Percentiles rank a stretch among this genome's conserved stretches.
phyloP scores from a whole-genome alignment of 495 filamentous ascomycete species.

The Hypoxylon rickii region DNA sequence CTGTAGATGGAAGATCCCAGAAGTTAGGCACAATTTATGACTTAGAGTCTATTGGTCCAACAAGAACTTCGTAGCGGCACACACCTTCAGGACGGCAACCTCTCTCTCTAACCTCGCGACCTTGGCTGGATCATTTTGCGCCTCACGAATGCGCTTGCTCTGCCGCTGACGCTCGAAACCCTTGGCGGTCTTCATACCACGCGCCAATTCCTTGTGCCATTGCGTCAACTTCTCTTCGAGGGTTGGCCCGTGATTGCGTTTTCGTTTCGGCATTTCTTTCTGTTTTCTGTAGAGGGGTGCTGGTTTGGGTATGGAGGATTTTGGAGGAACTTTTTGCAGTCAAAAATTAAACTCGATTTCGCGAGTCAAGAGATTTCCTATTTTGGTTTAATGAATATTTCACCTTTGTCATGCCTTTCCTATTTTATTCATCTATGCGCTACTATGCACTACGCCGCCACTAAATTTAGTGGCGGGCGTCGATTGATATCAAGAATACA shows the following conservation, averaged over 20 bases:
- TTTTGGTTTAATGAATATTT: too few species aligned
- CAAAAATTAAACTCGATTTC: too few species aligned
- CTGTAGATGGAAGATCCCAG: constrained; percentile 37
- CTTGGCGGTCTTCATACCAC: constrained; percentile 76
- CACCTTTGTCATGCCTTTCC: too few species aligned
- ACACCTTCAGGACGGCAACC: constrained; percentile 74
- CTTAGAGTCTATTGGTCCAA: background rate
- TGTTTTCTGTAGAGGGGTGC: too few species aligned
- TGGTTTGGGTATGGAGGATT: too few species aligned
- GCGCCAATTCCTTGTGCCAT: constrained; percentile 63
- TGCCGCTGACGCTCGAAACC: constrained; percentile 91
- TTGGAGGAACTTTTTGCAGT: too few species aligned
- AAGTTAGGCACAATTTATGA: background rate
- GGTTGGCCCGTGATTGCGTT: constrained; percentile 44
- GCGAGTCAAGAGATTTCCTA: too few species aligned
- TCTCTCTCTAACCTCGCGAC: constrained; percentile 68
- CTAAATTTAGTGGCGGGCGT: too few species aligned
- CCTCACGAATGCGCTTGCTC: constrained; percentile 72
- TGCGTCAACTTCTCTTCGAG: constrained; percentile 61
- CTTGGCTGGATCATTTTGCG: constrained; percentile 53
- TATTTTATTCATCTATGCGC: too few species aligned
- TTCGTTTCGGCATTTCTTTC: constrained; percentile 56
- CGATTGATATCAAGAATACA: too few species aligned
- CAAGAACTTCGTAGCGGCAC: background rate
- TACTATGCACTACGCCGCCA: too few species aligned